Evolutionary conservation across 2,329 filamentous ascomycete species (phyloP), one percentile per base, ranked within the genome.

Genomic region (Proliferodiscus dingleyae): DNA sequence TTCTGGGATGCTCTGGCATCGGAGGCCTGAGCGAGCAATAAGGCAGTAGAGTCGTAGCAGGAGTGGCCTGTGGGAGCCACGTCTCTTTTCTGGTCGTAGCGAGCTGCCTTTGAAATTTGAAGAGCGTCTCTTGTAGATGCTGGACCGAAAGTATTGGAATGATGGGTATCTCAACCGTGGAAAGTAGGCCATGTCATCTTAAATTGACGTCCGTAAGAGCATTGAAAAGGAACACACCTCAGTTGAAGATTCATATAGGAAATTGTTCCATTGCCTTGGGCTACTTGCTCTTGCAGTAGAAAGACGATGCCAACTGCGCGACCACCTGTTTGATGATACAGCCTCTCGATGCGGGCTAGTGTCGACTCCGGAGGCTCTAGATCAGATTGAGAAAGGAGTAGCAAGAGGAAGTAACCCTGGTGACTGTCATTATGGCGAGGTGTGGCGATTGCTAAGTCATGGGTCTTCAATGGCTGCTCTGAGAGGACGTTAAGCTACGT

Each of bases 271-370:
- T 57, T 57, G 8, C 37, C 44, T 13, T 37, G 36, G 7, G 46
- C 30, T 19, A 18, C 10, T 16, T 50, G 51, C 37, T 58, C 58
- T 24, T 55, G 51, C 3, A 66, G 48, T 5, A 66, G 50, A 33
- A 64, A 64, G 7, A 64, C 33, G 19, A 66, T 57, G 5, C 60
- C 62, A 21, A 62, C 49, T 32, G 60, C 45, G 6, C 46, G 46
- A n/a, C 58, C 61, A 9, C 60, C 63, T 19, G 47, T 54, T n/a
- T 60, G 55, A 42, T 61, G 51, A 37, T 58, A 60, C 3, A 65
- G 48, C 37, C 59, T 54, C 37, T 64, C 61, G 16, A 66, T 59
- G 5, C 61, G 56, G 28, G 48, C 38, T 47, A 60, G 50, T 36
- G 46, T 34, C n/a, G 43, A 30, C 7, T 15, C 18, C 4, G 37